Evolutionary conservation across 805 yeast species (phyloP).

Genomic region (Metschnikowia gelsemii): DNA sequence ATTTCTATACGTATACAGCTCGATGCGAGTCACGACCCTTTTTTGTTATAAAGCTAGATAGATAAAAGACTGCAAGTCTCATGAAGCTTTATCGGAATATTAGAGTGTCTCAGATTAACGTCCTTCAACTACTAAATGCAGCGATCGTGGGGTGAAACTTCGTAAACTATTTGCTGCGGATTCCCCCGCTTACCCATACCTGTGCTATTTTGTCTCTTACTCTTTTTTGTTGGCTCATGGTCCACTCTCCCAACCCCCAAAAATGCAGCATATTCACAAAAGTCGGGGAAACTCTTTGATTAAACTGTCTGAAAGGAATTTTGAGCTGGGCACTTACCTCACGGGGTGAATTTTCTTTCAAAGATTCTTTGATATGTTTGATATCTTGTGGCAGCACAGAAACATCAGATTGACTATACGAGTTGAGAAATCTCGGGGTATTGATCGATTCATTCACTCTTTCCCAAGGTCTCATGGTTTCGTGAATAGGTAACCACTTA

Average conservation of each 20-base stretch:
- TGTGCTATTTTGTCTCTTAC: slow-evolving; percentile 55
- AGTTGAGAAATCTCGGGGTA: neutral
- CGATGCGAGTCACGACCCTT: too few species aligned
- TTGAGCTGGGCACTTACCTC: slow-evolving; percentile 23
- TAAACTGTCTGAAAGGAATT: slow-evolving; percentile 26
- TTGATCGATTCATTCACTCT: neutral
- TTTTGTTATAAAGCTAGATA: too few species aligned
- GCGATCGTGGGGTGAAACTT: too few species aligned
- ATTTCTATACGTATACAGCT: too few species aligned
- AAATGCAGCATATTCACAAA: slow-evolving; percentile 44
- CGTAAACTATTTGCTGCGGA: neutral
- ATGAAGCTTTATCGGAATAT: too few species aligned
- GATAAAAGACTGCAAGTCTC: too few species aligned
- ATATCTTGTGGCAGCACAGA: slow-evolving; percentile 8
- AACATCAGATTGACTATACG: neutral
- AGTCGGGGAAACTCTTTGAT: slow-evolving; percentile 25
- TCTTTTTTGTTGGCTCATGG: slow-evolving; percentile 42
- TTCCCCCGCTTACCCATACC: slow-evolving; percentile 49
- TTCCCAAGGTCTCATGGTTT: slow-evolving; percentile 61
- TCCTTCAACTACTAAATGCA: too few species aligned
- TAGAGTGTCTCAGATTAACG: too few species aligned
- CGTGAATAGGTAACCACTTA: slow-evolving; percentile 57
- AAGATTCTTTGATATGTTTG: slow-evolving; percentile 12
- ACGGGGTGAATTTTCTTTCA: slow-evolving; percentile 23
- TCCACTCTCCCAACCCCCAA: slow-evolving; percentile 70